Percentiles rank a stretch among this genome's conserved stretches.
Evolutionary conservation across 345 rosid species (phyloP).

Genomic region (Moricandia arvensis): DNA sequence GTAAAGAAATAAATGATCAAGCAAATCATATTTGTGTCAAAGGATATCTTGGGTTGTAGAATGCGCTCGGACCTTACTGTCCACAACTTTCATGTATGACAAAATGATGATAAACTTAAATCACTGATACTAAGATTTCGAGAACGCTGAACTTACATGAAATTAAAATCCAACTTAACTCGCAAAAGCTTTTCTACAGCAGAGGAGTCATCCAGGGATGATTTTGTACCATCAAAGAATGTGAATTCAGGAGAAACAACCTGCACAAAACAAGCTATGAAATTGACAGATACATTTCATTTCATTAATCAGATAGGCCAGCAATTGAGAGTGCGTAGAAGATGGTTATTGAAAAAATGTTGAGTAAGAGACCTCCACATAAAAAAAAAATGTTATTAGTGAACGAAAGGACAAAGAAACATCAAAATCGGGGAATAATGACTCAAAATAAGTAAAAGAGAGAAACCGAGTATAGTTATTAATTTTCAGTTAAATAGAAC

Average conservation of each 20-base stretch:
- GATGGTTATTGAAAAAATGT: not conserved
- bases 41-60: constrained; percentile 7
- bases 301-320: constrained; percentile 9
- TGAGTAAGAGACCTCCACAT: constrained; percentile 7
- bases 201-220: constrained; percentile 74
- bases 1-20: not conserved
- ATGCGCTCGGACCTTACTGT: constrained; percentile 3
- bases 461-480: constrained; percentile 12
- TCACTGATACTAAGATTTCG: not conserved
- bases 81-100: constrained; percentile 6
- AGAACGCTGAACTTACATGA: constrained; percentile 63
- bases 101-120: constrained; percentile 13
- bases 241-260: constrained; percentile 94
- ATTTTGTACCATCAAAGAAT: constrained; percentile 91
- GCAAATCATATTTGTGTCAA: constrained; percentile 12
- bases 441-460: not conserved
- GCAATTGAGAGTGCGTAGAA: not conserved
- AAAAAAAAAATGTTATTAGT: not conserved
- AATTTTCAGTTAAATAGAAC: not conserved
- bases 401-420: constrained; percentile 9
- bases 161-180: constrained; percentile 90
- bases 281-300: constrained; percentile 13
- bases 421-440: not conserved
- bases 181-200: constrained; percentile 91
- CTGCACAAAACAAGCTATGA: constrained; percentile 43